Evolutionary conservation across 2,329 filamentous ascomycete genomes (phyloP).

Genomic region (Penicillium olsonii): DNA sequence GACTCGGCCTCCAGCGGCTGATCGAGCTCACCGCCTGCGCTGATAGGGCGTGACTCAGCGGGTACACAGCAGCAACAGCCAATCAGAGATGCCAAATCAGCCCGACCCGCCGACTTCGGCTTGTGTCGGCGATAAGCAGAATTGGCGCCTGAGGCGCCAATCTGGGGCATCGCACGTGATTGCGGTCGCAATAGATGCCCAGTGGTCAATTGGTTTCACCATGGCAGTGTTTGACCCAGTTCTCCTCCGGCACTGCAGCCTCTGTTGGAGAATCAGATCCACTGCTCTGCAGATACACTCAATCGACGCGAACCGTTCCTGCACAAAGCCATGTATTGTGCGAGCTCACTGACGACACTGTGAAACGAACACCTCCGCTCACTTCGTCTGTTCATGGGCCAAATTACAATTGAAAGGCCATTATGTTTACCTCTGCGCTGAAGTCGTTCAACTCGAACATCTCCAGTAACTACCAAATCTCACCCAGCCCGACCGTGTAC

Average conservation of each 20-base stretch:
- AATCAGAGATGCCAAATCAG: slow-evolving; percentile 10
- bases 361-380: slow-evolving; percentile 14
- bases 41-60: slow-evolving; percentile 11
- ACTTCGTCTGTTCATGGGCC: not conserved
- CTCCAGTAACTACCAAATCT: slow-evolving; percentile 83
- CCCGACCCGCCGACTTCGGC: slow-evolving; percentile 24
- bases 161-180: slow-evolving; percentile 13
- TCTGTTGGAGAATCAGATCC: not conserved
- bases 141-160: slow-evolving; percentile 11
- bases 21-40: slow-evolving; percentile 15
- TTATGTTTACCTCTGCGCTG: slow-evolving; percentile 89
- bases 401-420: slow-evolving; percentile 27
- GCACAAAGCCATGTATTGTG: slow-evolving; percentile 5
- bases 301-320: not conserved
- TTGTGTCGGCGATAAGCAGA: slow-evolving; percentile 1
- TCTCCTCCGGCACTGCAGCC: not conserved
- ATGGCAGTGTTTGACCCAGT: not conserved
- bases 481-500: slow-evolving; percentile 71
- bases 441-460: slow-evolving; percentile 97
- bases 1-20: slow-evolving; percentile 7
- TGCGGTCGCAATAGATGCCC: not conserved
- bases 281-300: not conserved
- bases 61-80: not conserved
- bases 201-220: not conserved
- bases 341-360: slow-evolving; percentile 7